These are phyloP conservation scores for Aspergillus fructus DNA, from an alignment of 2,329 filamentous ascomycete species.

Conservation along the genomic window DNA sequence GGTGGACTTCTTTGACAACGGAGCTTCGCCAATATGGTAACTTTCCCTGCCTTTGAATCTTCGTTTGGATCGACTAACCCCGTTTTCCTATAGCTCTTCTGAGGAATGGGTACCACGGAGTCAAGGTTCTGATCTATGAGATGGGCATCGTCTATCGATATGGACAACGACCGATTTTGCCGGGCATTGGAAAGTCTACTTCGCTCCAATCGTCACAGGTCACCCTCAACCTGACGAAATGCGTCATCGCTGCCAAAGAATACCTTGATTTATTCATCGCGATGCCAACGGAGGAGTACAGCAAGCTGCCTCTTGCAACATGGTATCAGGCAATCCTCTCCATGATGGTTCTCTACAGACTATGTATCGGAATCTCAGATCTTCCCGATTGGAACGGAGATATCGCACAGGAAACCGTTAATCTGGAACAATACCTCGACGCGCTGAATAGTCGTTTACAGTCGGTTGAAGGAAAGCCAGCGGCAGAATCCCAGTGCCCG, in stretches of 20 bases:
- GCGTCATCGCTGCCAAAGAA: neutral
- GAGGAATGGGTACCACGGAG: neutral
- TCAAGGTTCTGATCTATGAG: neutral
- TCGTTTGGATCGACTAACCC: neutral
- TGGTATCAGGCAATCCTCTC: conserved; percentile 1
- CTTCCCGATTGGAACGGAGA: neutral
- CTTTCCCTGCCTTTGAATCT: neutral
- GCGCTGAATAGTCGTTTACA: neutral
- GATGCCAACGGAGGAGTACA: neutral
- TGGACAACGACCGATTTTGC: neutral
- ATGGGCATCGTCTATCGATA: conserved; percentile 3
- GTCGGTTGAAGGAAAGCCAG: neutral
- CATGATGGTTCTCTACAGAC: conserved; percentile 2
- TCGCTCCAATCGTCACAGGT: neutral
- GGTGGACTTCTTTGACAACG: neutral
- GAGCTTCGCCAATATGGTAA: neutral
- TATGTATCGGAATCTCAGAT: neutral
- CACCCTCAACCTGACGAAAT: neutral
- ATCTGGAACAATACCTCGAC: neutral
- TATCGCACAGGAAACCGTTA: neutral
- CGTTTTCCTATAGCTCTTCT: neutral
- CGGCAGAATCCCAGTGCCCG: neutral
- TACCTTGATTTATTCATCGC: neutral
- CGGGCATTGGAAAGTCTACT: neutral
- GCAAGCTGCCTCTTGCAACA: neutral